Conservation (phyloP, 176 grass and related monocot species). For the Bothriochloa decipiens region DNA sequence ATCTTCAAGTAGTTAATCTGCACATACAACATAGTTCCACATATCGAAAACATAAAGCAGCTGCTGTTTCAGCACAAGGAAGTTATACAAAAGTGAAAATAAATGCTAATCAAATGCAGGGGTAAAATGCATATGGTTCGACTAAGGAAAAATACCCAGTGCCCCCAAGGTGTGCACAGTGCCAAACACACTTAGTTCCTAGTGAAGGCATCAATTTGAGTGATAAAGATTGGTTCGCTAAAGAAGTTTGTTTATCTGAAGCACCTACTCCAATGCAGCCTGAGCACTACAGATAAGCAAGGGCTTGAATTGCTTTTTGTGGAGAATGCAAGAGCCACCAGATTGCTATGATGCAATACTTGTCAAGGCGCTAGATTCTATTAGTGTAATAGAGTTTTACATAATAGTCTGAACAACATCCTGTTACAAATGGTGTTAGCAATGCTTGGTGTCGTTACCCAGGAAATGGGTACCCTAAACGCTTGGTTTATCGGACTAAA, state of each 20-base stretch:
- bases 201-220: neutral
- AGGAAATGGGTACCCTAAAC: too few species aligned
- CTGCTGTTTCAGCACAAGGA: neutral
- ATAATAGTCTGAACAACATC: neutral
- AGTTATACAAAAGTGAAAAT: conserved; percentile 2
- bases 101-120: neutral
- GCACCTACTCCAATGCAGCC: neutral
- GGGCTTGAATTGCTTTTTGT: neutral
- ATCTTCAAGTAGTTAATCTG: neutral
- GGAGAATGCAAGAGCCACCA: neutral
- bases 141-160: neutral
- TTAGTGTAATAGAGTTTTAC: neutral
- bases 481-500: too few species aligned
- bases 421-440: neutral
- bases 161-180: neutral
- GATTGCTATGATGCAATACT: neutral
- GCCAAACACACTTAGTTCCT: neutral
- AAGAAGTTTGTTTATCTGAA: neutral
- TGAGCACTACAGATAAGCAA: neutral
- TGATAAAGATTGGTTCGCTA: neutral
- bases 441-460: neutral
- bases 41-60: neutral
- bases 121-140: neutral
- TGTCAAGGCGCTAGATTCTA: neutral
- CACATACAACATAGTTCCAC: neutral